Base-by-base conservation (phyloP, 1,284 basidiomycete genomes). In the Apiotrichum porosum region DNA sequence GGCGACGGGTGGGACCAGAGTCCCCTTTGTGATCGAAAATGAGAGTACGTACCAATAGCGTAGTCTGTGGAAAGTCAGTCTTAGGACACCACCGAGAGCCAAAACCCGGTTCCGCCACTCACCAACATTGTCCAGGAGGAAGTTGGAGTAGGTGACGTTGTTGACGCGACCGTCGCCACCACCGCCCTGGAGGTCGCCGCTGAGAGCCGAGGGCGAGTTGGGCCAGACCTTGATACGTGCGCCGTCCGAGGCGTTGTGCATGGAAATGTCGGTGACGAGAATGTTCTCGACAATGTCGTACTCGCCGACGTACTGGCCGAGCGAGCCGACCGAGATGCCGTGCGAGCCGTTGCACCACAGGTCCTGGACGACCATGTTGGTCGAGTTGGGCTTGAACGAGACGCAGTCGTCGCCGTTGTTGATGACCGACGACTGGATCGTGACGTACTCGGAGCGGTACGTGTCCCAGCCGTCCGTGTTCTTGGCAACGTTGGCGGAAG, bases 391-490 rank as follows among this genome's bases (percentile, higher is more conserved):
- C 66, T 83, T 83, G 75, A 85, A 83, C 6, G 78, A 77, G 26
- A 84, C 79, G 61, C 81, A 85, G 63, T 83, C 79, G 26, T 28
- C 26, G 50, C 24, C 51, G 51, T 44, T 44, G 50, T 34, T 43
- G 51, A 17, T 45, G 36, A 31, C 26, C 30, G 26, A 30, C 57
- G 41, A n/a, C 39, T 41, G 39, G n/a, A n/a, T n/a, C n/a, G n/a
- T n/a, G n/a, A n/a, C n/a, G n/a, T n/a, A n/a, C 42, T 51, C 18
- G n/a, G 51, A 56, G 28, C 80, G 77, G 61, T 83, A 83, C 21
- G 81, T 79, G 57, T 84, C 79, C 81, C 81, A 83, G 9, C 81
- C 82, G 55, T 83, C 81, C 44, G 81, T 81, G 58, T 83, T 83
- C 35, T 52, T 44, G 47, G 62, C 58, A 31, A 46, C n/a, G n/a